Base-by-base conservation (phyloP, 2,329 filamentous ascomycete genomes). In the Colletotrichum sp. region DNA sequence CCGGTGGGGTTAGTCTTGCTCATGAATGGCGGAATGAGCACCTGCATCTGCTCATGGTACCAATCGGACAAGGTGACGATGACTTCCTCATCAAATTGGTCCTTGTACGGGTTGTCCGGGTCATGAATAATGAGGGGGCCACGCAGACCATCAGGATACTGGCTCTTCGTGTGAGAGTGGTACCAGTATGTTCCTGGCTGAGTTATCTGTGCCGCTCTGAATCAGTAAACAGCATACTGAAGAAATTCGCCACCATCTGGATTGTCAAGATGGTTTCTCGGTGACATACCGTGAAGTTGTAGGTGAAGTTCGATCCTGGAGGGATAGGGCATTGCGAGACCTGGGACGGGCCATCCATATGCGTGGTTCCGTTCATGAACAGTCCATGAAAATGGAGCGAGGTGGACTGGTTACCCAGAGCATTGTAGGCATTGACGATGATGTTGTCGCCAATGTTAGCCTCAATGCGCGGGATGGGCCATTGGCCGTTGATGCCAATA, bases 131-230 rank as follows among this genome's bases (percentile, higher is more conserved):
- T 89, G 36, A 94, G 83, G 2, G 93, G 88, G 0, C 89, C 92
- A 21, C 93, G 88, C 7, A 94, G 86, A 12, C 93, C 93, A 81
- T 95, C 93, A 2, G 93, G 93, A 77, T 94, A 95, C 81, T 94
- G 93, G 30, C 89, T 92, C 77, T 88, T 87, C 24, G 89, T 88
- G 81, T 95, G 93, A 6, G 92, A 93, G 82, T 95, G 93, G 79
- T 96, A 96, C 94, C 94, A 96, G 83, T 95, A 96, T 1, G 93
- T 94, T 32, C 94, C 94, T 0, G 92, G 89, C 85, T 95, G 93
- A 21, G 43, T 48, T 0, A 48, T 48, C 43, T 48, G 6, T 48
- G n/a, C 1, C 86, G 83, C 74, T 87, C 65, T 91, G 81, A 72
- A 88, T 82, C 93, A 89, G 77, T 76, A 66, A 10, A 59, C 15